Evolutionary conservation across 345 rosid genomes (phyloP).

Genomic region (Gossypium bickii): DNA sequence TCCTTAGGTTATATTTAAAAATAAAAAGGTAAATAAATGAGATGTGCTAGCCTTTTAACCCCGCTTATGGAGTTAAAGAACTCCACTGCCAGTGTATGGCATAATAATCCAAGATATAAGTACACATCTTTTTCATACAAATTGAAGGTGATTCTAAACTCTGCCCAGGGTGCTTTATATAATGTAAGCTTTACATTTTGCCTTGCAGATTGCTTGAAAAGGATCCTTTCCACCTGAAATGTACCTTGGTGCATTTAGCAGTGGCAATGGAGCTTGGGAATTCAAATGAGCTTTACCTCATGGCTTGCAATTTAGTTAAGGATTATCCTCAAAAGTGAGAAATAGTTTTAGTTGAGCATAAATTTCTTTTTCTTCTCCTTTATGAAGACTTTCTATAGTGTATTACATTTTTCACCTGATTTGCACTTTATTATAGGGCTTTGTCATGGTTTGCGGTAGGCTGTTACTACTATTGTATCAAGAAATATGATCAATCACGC

Average conservation of each 20-base stretch:
- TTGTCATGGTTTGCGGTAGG: conserved; percentile 93
- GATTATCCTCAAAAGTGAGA: conserved; percentile 95
- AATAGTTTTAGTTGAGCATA: background rate
- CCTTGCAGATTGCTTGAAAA: conserved; percentile 76
- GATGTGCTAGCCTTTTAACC: too few relatives aligned
- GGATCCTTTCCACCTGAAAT: conserved; percentile 94
- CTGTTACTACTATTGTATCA: conserved; percentile 73
- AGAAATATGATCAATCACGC: conserved; percentile 82
- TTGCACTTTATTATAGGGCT: conserved; percentile 50
- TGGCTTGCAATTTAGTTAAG: conserved; percentile 95
- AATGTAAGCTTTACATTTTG: conserved; percentile 19
- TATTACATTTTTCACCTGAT: background rate
- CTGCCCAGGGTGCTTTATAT: conserved; percentile 15
- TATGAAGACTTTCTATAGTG: background rate
- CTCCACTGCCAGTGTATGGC: background rate
- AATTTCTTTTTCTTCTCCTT: background rate
- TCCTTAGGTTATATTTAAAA: too few relatives aligned
- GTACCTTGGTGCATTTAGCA: conserved; percentile 81
- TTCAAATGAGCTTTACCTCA: conserved; percentile 92
- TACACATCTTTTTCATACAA: too few relatives aligned
- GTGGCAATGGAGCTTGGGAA: conserved; percentile 95
- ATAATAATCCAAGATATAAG: background rate
- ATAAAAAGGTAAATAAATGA: too few relatives aligned
- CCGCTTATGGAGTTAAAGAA: background rate
- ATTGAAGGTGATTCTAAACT: conserved; percentile 12